Percentiles rank a stretch among this genome's conserved stretches.
phyloP scores from a whole-genome alignment of 306 rosid species.

The Vicia faba region DNA sequence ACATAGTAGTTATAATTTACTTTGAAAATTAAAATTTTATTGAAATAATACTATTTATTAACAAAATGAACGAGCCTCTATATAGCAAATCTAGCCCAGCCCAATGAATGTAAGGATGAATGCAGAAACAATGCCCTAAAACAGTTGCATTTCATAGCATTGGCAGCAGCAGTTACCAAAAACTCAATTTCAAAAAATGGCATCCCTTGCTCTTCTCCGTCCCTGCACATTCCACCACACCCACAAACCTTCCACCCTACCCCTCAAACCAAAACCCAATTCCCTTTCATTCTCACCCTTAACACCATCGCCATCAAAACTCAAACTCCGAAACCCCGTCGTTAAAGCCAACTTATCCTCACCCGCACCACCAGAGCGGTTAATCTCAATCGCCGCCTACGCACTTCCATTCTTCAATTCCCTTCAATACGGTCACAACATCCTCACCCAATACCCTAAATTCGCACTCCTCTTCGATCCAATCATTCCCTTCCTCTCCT shows the following conservation, averaged over 20 bases:
- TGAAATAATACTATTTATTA: too few species aligned
- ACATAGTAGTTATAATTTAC: too few species aligned
- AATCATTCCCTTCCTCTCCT: constrained; percentile 60
- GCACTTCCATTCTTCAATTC: constrained; percentile 90
- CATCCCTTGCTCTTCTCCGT: constrained; percentile 31
- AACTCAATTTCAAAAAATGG: constrained; percentile 22
- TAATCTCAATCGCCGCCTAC: constrained; percentile 81
- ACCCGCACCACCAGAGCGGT: constrained; percentile 64
- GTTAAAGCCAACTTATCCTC: constrained; percentile 53
- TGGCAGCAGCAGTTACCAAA: background rate
- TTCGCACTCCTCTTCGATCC: constrained; percentile 72
- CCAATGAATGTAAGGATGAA: background rate
- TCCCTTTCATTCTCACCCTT: background rate
- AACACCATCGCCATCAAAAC: background rate
- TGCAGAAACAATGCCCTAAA: background rate
- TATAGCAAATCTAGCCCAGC: background rate
- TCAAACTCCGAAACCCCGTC: constrained; percentile 25
- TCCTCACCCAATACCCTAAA: constrained; percentile 60
- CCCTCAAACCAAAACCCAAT: constrained; percentile 8
- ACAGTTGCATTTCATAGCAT: background rate
- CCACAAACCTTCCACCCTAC: background rate
- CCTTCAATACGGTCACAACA: constrained; percentile 76
- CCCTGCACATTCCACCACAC: constrained; percentile 6
- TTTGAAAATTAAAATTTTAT: too few species aligned
- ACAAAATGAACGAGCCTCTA: too few species aligned